Percentiles rank a stretch among this genome's conserved stretches.
phyloP scores from a whole-genome alignment of 2,329 filamentous ascomycete genomes.

The Talaromyces sp. region DNA sequence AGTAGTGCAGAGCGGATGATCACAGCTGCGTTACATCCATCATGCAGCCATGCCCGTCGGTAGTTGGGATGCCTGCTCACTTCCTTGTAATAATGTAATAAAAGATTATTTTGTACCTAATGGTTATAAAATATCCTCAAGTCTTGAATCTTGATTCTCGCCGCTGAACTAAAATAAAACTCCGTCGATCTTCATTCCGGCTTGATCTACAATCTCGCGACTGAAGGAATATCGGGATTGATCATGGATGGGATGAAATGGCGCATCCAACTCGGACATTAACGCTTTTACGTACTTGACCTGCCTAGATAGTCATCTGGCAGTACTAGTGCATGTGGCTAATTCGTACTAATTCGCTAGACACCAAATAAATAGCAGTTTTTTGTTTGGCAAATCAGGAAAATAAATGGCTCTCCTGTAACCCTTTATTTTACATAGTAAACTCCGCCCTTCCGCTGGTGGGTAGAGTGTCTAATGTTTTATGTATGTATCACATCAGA shows the following conservation, averaged over 20 bases:
- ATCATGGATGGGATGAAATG: neutral
- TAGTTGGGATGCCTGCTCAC: neutral
- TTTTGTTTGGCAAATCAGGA: neutral
- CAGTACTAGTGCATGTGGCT: neutral
- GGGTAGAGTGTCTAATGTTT: too few species aligned
- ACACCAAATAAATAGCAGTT: neutral
- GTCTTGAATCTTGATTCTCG: neutral
- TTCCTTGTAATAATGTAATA: neutral
- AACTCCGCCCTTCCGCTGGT: neutral
- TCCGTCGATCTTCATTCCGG: neutral
- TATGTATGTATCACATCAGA: neutral
- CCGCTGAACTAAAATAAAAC: neutral
- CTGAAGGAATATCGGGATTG: neutral
- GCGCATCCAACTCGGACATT: neutral
- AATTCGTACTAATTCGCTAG: neutral
- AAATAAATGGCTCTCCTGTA: neutral
- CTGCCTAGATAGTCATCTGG: constrained; percentile 6
- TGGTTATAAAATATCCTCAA: neutral
- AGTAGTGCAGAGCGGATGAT: neutral
- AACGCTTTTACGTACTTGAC: constrained; percentile 3
- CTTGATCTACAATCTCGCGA: neutral
- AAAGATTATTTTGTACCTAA: neutral
- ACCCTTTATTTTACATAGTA: neutral
- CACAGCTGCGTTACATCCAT: constrained; percentile 8
- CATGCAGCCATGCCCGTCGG: neutral